A percentile compares a stretch with the other conserved stretches of the same genome.
Conservation (phyloP, 768 basidiomycete species). For the Hypholoma sublateritium region DNA sequence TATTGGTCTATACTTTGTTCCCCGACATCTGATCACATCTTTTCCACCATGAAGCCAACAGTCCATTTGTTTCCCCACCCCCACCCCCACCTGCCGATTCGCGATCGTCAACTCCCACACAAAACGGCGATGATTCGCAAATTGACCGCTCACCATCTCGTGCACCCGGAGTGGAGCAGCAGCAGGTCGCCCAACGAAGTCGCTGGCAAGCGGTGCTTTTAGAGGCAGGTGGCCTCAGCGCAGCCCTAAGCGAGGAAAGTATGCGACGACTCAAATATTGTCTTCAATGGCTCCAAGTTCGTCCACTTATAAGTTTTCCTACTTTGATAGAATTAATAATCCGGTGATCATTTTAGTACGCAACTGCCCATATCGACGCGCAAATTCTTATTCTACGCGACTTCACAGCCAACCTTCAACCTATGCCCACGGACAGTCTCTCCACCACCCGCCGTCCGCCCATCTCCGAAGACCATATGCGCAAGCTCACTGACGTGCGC, state of each 20-base stretch:
- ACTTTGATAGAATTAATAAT: background rate
- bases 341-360: slow-evolving; percentile 52
- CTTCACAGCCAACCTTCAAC: slow-evolving; percentile 74
- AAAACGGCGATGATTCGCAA: slow-evolving; percentile 13
- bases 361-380: slow-evolving; percentile 82
- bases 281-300: slow-evolving; percentile 83
- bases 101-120: slow-evolving; percentile 16
- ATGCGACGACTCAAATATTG: slow-evolving; percentile 86
- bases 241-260: slow-evolving; percentile 88
- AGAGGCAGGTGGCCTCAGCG: slow-evolving; percentile 86
- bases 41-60: slow-evolving; percentile 24
- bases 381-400: slow-evolving; percentile 84
- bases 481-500: slow-evolving; percentile 72
- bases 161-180: slow-evolving; percentile 33
- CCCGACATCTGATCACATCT: background rate
- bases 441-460: slow-evolving; percentile 18
- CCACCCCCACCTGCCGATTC: slow-evolving; percentile 30
- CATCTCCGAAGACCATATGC: slow-evolving; percentile 32
- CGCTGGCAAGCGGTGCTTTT: slow-evolving; percentile 83
- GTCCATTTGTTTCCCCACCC: slow-evolving; percentile 33
- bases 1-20: background rate
- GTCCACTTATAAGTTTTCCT: slow-evolving; percentile 20
- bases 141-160: background rate
- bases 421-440: slow-evolving; percentile 31
- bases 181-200: slow-evolving; percentile 71